Base-by-base conservation (phyloP, 331 rosid genomes). In the Pyrus hybrid region DNA sequence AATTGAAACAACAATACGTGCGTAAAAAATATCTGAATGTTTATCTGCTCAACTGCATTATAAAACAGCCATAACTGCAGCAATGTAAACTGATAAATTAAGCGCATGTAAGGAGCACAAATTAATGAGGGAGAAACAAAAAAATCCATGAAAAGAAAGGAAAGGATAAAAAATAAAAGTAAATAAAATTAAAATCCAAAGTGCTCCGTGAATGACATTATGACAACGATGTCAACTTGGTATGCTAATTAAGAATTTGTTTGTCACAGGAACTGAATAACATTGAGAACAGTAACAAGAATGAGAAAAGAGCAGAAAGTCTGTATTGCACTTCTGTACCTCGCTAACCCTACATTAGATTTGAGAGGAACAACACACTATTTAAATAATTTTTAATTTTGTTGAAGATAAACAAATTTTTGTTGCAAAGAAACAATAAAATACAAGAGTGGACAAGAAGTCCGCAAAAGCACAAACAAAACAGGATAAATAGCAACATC, bases 21-120 rank as follows among this genome's bases (percentile, higher is more conserved):
- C 82, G 60, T 30, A 67, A n/a, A 56, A n/a, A 63, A 2, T 32
- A 35, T 60, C 61, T 54, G 30, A 75, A 76, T 14, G 72, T 80
- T 45, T 47, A 51, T 61, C 47, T 66, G 54, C 37, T 17, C 67
- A 47, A 53, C 67, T 65, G 35, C 70, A 64, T 62, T 51, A 64
- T 56, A 71, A 29, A 56, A 53, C 66, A 75, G 68, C 30, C 67
- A 70, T 73, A 71, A n/a, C 41, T 8, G 41, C 41, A 35, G 41
- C 41, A 35, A 8, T 65, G 74, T 41, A 22, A 41, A 41, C 33
- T 57, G 37, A 68, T 56, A 71, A 72, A 66, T 8, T 62, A 18
- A 43, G 17, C 7, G 43, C 49, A 41, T 28, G 47, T 26, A 68
- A 58, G 29, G 32, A 45, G 45, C 17, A 18, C 37, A 67, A 7